phyloP scores from a whole-genome alignment of 2,329 filamentous ascomycete species.

The Cadophora gregata region DNA sequence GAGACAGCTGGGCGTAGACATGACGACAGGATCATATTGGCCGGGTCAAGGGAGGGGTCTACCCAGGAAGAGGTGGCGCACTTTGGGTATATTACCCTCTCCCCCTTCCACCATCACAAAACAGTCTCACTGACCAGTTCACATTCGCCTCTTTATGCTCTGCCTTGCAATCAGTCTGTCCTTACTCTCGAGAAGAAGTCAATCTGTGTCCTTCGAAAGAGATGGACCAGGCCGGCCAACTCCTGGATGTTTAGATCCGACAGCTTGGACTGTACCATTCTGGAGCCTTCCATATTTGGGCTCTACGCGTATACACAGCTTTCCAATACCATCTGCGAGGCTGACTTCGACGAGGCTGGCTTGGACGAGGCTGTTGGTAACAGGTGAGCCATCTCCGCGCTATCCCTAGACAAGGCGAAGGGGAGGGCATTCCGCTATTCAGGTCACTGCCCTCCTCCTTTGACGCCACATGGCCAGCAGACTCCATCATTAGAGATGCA shows the following conservation, averaged over 20 bases:
- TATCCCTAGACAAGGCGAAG: slow-evolving; percentile 9
- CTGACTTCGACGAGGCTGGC: slow-evolving; percentile 1
- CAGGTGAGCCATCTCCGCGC: slow-evolving; percentile 2
- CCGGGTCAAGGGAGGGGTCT: neutral
- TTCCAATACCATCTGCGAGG: neutral
- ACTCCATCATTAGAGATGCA: neutral
- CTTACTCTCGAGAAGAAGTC: neutral
- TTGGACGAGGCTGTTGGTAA: neutral
- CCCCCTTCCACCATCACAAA: neutral
- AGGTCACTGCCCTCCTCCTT: neutral
- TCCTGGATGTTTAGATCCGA: neutral
- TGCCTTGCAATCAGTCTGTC: slow-evolving; percentile 3
- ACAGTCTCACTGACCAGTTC: slow-evolving; percentile 2
- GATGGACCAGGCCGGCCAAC: slow-evolving; percentile 4
- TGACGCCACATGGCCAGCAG: neutral
- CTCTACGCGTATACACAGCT: neutral
- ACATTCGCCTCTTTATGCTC: neutral
- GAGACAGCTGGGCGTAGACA: neutral
- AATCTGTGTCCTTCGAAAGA: neutral
- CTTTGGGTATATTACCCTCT: neutral
- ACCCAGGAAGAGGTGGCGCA: neutral
- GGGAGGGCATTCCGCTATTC: slow-evolving; percentile 5
- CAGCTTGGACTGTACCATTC: neutral
- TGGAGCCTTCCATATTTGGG: neutral
- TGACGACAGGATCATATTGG: neutral